A percentile compares a stretch with the other conserved stretches of the same genome.
Evolutionary conservation across 2,329 filamentous ascomycete species (phyloP).

Genomic region (Geosmithia morbida): DNA sequence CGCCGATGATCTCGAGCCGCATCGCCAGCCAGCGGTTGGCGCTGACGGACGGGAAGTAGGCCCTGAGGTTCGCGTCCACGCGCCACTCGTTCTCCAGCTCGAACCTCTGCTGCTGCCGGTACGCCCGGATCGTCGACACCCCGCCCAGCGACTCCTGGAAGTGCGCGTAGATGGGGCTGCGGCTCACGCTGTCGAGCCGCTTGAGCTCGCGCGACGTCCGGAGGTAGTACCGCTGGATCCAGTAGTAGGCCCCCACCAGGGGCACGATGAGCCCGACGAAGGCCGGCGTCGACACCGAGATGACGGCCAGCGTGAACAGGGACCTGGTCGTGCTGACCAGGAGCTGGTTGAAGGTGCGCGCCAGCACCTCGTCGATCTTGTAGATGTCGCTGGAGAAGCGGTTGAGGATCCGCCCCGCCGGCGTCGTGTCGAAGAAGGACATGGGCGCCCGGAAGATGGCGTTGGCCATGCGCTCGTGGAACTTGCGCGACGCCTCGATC

Average conservation of each 20-base stretch:
- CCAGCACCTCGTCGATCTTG: slow-evolving; percentile 80
- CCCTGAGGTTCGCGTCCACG: slow-evolving; percentile 83
- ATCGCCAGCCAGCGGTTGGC: slow-evolving; percentile 91
- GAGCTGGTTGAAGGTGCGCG: slow-evolving; percentile 95
- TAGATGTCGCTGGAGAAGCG: slow-evolving; percentile 76
- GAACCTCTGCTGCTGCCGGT: slow-evolving; percentile 78
- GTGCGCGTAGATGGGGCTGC: slow-evolving; percentile 93
- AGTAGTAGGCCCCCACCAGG: slow-evolving; percentile 68
- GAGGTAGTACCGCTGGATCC: slow-evolving; percentile 93
- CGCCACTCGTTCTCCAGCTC: slow-evolving; percentile 93
- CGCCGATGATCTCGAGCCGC: slow-evolving; percentile 88
- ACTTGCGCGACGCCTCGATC: slow-evolving; percentile 92
- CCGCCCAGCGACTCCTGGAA: slow-evolving; percentile 96
- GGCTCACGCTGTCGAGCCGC: slow-evolving; percentile 84
- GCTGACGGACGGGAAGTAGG: slow-evolving; percentile 92
- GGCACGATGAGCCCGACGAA: slow-evolving; percentile 76
- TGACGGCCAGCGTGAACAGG: slow-evolving; percentile 73
- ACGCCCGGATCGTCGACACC: slow-evolving; percentile 89
- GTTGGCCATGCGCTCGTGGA: slow-evolving; percentile 94
- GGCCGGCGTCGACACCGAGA: slow-evolving; percentile 64
- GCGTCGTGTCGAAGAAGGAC: slow-evolving; percentile 97
- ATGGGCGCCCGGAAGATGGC: slow-evolving; percentile 96
- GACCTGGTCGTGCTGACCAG: slow-evolving; percentile 65
- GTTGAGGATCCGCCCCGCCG: slow-evolving; percentile 90
- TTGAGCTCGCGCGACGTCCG: slow-evolving; percentile 93